Evolutionary conservation across 202 grass and related monocot species (phyloP), one percentile per base, ranked within the genome.

Genomic region (Brachypodium distachyon): DNA sequence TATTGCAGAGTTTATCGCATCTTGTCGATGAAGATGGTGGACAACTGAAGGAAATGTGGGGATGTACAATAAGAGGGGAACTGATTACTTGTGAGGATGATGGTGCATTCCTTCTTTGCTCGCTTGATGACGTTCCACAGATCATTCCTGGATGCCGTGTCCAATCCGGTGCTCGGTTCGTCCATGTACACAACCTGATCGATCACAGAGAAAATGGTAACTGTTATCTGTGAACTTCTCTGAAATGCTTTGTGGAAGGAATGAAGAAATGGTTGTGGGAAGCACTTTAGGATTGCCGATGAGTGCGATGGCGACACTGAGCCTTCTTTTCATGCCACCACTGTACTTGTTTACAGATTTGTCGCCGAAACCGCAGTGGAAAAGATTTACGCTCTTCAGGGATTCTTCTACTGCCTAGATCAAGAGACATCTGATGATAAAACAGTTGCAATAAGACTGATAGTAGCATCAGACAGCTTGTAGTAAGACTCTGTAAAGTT

Each of bases 251-350:
- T n/a, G 5, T 57, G 12, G 18, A 72, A 54, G 53, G 25, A 39
- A 78, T 65, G 51, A 34, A 40, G 0, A 50, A 25, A n/a, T 11
- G 12, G 14, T 19, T 28, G 23, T 19, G 14, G 13, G 27, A 17
- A 54, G 3, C 72, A 93, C 88, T 39, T 95, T 92, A 26, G 91
- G 91, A 69, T 95, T 87, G 18, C 91, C 91, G 12, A 90, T 95
- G 31, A 95, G 85, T 18, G 96, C 89, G 41, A 94, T 94, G 13
- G 95, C 89, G 4, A 95, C 89, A 14, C 95, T 92, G 21, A 98
- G 95, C 53, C 95, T 88, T 84, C 95, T 90, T 71, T 95, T 98
- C 95, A 98, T 98, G 49, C 95, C 91, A 36, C 95, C 95, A 8
- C 91, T 98, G 62, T 98, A 94, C 41, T 87, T 92, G 54, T 56